Conservation (phyloP, 768 basidiomycete species). For the Leccinum rimulosum region DNA sequence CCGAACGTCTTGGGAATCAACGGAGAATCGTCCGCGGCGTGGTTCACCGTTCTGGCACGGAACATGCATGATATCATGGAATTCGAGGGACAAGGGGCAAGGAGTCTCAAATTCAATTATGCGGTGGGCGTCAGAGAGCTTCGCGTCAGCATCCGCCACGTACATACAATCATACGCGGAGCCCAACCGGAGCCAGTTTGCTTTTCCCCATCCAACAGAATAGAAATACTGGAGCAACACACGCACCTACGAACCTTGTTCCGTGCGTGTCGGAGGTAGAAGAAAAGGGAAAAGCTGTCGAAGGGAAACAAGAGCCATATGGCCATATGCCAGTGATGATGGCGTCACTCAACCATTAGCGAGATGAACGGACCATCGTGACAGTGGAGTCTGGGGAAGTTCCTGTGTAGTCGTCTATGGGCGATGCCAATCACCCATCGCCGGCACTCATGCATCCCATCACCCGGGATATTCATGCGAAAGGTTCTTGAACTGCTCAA, state of each 20-base stretch:
- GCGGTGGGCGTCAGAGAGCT: background rate
- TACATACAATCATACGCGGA: background rate
- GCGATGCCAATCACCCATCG: background rate
- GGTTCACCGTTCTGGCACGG: background rate
- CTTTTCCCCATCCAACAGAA: background rate
- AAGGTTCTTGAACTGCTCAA: background rate
- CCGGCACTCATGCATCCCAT: background rate
- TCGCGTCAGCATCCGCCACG: conserved; percentile 18
- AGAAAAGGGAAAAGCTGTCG: background rate
- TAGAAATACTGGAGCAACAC: background rate
- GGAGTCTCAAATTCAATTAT: background rate
- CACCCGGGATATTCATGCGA: background rate
- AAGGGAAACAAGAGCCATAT: background rate
- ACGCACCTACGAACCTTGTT: background rate
- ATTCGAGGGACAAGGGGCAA: background rate
- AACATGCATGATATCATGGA: background rate
- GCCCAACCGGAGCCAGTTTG: background rate
- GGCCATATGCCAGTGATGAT: background rate
- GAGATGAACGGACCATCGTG: conserved; percentile 8
- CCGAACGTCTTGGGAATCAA: background rate
- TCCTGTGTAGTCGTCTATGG: background rate
- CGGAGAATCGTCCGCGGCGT: conserved; percentile 17
- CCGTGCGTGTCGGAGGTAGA: conserved; percentile 5
- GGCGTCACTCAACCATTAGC: conserved; percentile 11
- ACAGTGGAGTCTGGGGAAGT: conserved; percentile 9